phyloP scores from a whole-genome alignment of 495 filamentous ascomycete species.

The Neurospora sp. region DNA sequence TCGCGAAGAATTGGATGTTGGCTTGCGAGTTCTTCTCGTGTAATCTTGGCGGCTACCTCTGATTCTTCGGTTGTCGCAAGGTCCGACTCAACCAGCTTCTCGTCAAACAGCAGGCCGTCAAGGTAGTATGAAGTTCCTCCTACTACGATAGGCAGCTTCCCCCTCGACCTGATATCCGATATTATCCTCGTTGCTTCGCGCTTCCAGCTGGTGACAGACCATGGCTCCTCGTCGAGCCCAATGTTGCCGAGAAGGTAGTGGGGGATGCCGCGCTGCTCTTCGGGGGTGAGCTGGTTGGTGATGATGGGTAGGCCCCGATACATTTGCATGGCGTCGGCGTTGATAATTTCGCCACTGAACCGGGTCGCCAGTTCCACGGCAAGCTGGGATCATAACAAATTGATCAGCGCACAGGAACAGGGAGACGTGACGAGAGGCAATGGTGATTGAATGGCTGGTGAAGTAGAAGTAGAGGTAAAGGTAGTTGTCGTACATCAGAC shows the following conservation, averaged over 20 bases:
- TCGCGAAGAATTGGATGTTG: conserved; percentile 65
- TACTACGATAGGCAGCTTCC: conserved; percentile 79
- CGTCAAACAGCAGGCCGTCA: conserved; percentile 72
- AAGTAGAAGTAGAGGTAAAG: background rate
- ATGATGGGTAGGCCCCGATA: conserved; percentile 89
- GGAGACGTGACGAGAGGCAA: background rate
- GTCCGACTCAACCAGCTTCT: conserved; percentile 47
- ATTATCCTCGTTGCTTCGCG: conserved; percentile 58
- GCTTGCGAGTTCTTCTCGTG: conserved; percentile 24
- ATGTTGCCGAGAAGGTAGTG: conserved; percentile 84
- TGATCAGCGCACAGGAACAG: background rate
- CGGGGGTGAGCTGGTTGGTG: conserved; percentile 76
- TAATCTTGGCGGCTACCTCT: conserved; percentile 3
- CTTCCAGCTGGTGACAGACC: conserved; percentile 68
- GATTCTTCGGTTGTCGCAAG: conserved; percentile 9
- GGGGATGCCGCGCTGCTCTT: conserved; percentile 70
- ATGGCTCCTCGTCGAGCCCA: conserved; percentile 62
- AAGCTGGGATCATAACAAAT: conserved; percentile 45
- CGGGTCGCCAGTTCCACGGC: conserved; percentile 77
- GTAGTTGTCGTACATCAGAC: conserved; percentile 64
- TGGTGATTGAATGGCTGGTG: background rate
- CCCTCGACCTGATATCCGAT: conserved; percentile 62
- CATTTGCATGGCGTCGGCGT: conserved; percentile 98
- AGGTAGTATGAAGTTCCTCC: conserved; percentile 95
- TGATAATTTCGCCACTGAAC: conserved; percentile 93